These are phyloP conservation scores for Psidium friedrichsthalianum DNA, from an alignment of 345 rosid species.

Conservation along the genomic window DNA sequence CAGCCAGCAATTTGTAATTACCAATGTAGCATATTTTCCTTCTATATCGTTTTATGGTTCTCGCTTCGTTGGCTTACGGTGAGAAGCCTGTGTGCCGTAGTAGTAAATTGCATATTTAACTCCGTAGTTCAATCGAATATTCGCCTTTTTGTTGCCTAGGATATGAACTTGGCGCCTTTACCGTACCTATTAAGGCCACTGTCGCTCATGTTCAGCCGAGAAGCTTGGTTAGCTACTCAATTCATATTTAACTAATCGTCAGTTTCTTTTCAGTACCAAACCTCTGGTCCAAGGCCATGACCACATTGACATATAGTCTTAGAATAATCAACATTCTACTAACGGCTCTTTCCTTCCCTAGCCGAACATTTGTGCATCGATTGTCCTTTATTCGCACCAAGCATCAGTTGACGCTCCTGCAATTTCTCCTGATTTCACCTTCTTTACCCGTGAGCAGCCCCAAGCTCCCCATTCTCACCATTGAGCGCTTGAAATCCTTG, in stretches of 20 bases:
- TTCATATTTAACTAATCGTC: neutral
- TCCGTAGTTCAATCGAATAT: neutral
- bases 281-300: neutral
- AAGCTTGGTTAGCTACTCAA: neutral
- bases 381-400: neutral
- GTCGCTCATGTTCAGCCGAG: neutral
- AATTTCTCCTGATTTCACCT: constrained; percentile 39
- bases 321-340: neutral
- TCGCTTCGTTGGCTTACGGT: neutral
- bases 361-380: neutral
- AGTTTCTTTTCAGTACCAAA: neutral
- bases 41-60: neutral
- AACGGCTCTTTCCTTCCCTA: neutral
- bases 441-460: constrained; percentile 7
- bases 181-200: neutral
- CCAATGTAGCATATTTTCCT: neutral
- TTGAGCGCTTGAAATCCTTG: constrained; percentile 49
- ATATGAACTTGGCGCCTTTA: neutral
- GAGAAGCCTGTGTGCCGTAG: neutral
- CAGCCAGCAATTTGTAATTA: neutral
- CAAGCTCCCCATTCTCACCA: constrained; percentile 60
- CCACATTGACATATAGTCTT: neutral
- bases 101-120: neutral
- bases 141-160: neutral
- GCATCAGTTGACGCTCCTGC: constrained; percentile 29